These are phyloP conservation scores for Boletellus ananas DNA, from an alignment of 768 basidiomycete species.

Conservation along the genomic window DNA sequence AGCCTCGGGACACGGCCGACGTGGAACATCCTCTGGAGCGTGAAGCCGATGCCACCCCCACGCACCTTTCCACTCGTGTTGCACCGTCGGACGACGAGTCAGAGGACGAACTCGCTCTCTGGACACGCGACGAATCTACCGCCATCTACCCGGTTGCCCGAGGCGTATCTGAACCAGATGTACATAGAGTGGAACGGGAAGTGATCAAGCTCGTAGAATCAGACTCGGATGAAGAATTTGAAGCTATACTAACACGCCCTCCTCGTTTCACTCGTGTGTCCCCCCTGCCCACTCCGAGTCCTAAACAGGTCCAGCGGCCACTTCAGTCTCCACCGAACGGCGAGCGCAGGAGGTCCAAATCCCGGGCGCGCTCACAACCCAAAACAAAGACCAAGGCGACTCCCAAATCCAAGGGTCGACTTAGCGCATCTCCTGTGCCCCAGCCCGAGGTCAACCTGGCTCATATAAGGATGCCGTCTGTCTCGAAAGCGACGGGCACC, in stretches of 20 bases:
- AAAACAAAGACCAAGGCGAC: background rate
- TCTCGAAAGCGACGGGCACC: background rate
- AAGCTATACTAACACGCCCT: slow-evolving; percentile 24
- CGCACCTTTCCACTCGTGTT: slow-evolving; percentile 5
- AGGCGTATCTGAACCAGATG: slow-evolving; percentile 16
- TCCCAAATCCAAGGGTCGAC: slow-evolving; percentile 3
- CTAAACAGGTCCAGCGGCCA: slow-evolving; percentile 4
- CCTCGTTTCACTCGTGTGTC: slow-evolving; percentile 11
- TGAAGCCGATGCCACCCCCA: slow-evolving; percentile 18
- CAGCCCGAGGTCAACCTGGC: slow-evolving; percentile 5
- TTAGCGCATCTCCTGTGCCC: background rate
- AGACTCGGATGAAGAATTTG: slow-evolving; percentile 31
- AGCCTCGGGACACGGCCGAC: slow-evolving; percentile 4
- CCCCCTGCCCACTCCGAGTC: slow-evolving; percentile 1
- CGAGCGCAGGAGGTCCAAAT: slow-evolving; percentile 10
- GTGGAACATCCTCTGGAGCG: background rate
- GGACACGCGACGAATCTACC: slow-evolving; percentile 42
- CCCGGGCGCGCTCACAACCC: slow-evolving; percentile 6
- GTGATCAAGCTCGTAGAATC: slow-evolving; percentile 25
- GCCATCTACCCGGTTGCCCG: slow-evolving; percentile 31
- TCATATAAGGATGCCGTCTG: slow-evolving; percentile 4
- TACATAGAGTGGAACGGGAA: slow-evolving; percentile 14
- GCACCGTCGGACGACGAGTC: slow-evolving; percentile 31
- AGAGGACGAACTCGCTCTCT: slow-evolving; percentile 47
- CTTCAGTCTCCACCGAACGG: slow-evolving; percentile 16